A percentile compares a stretch with the other conserved stretches of the same genome.
Evolutionary conservation across 2,329 filamentous ascomycete genomes (phyloP).

Genomic region (Cryphonectria carpinicola): DNA sequence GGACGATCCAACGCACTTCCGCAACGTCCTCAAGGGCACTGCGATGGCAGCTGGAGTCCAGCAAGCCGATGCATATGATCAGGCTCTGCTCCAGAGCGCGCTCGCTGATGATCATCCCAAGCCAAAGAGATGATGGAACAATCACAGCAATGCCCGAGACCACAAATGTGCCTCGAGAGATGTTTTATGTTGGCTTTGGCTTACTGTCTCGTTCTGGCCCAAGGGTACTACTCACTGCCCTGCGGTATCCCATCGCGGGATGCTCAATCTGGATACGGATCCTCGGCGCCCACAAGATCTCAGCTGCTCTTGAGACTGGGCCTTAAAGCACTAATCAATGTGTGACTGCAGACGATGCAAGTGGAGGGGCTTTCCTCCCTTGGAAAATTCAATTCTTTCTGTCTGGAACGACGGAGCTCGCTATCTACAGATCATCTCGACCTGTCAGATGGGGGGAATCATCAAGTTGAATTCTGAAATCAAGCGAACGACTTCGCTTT

Average conservation of each 20-base stretch:
- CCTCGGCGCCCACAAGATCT: background rate
- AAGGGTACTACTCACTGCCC: background rate
- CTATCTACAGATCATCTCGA: conserved; percentile 27
- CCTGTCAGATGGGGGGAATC: conserved; percentile 34
- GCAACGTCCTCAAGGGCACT: conserved; percentile 30
- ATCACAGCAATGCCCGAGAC: background rate
- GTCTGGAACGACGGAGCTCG: conserved; percentile 24
- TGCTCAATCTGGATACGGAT: conserved; percentile 4
- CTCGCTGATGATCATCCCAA: conserved; percentile 23
- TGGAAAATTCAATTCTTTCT: conserved; percentile 17
- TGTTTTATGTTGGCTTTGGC: background rate
- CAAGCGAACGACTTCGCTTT: conserved; percentile 27
- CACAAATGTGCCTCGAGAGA: no score
- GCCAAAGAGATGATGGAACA: conserved; percentile 23
- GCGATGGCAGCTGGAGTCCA: conserved; percentile 27
- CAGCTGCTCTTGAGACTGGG: background rate
- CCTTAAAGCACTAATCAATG: background rate
- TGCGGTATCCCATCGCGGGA: background rate
- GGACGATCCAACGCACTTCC: conserved; percentile 34
- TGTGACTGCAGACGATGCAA: background rate
- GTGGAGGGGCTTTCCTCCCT: background rate
- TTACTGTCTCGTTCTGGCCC: background rate
- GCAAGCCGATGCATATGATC: conserved; percentile 33
- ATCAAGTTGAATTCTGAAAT: conserved; percentile 41
- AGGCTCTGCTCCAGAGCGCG: conserved; percentile 31